Base-by-base conservation (phyloP, 1,284 basidiomycete species). In the Ceratobasidium sp. region DNA sequence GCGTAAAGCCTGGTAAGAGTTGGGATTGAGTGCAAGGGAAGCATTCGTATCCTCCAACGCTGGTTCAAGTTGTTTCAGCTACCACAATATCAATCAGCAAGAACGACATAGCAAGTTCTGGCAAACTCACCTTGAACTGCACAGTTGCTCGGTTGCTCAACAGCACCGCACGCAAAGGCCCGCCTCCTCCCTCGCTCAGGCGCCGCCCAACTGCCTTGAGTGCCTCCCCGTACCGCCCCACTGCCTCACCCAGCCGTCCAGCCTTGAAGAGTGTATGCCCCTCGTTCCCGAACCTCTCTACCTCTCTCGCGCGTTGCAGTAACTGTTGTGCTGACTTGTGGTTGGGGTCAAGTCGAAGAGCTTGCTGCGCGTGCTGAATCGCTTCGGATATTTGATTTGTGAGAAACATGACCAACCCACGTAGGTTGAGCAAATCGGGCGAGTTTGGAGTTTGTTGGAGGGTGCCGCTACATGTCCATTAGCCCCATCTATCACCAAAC, bases 61-160 rank as follows among this genome's bases (percentile, higher is more conserved):
- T 15, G 90, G 87, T 20, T 87, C 80, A 74, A 89, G 82, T 55
- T 82, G 81, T 67, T 85, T 82, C 29, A 91, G 80, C 89, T 93
- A 77, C 0, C n/a, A n/a, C 15, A n/a, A 34, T 50, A 56, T n/a
- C 71, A 69, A 62, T 42, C 73, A 57, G 42, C 40, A 69, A 47
- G 38, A 54, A n/a, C 31, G 45, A 20, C 34, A 54, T 25, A 15
- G 20, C 0, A 65, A 27, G 17, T 29, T 45, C 32, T 29, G 35
- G 64, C 29, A 34, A 17, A 68, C 76, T 29, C 70, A 89, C 89
- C 82, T 92, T 92, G 65, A 91, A 80, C 25, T 92, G 80, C 0
- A 93, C 90, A 0, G 92, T 93, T 0, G 93, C 94, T 1, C 92
- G 86, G 75, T 96, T 96, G 3, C 89, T 92, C 31, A 93, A 80